phyloP scores from a whole-genome alignment of 768 basidiomycete genomes.

The Holtermannia corniformis region DNA sequence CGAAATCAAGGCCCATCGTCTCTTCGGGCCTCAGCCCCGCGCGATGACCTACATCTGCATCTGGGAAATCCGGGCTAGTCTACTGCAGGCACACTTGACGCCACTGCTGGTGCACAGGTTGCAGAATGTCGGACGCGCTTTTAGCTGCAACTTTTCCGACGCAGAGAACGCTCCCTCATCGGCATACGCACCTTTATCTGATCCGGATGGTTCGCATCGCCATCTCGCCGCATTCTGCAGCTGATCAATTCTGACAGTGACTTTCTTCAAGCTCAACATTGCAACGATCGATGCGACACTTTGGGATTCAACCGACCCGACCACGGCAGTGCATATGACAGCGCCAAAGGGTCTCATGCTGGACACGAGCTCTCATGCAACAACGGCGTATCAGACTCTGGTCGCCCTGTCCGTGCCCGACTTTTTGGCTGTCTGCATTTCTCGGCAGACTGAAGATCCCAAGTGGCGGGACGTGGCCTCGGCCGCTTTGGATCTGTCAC shows the following conservation, averaged over 20 bases:
- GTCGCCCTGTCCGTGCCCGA: conserved; percentile 54
- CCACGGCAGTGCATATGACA: conserved; percentile 42
- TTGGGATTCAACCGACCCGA: conserved; percentile 50
- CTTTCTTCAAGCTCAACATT: conserved; percentile 65
- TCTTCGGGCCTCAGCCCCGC: conserved; percentile 81
- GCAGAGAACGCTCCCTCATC: conserved; percentile 67
- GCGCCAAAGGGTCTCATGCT: conserved; percentile 52
- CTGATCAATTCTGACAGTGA: conserved; percentile 49
- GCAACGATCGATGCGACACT: conserved; percentile 52
- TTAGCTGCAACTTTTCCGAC: conserved; percentile 65
- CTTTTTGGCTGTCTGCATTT: conserved; percentile 48
- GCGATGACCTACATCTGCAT: conserved; percentile 81
- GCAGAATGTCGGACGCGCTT: conserved; percentile 50
- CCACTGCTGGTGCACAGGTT: conserved; percentile 50
- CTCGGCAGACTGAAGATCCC: conserved; percentile 10
- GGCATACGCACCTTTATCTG: conserved; percentile 47
- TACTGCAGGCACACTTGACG: conserved; percentile 52
- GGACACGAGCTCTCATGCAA: conserved; percentile 67
- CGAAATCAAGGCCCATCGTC: conserved; percentile 68
- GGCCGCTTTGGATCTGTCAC: conserved; percentile 48
- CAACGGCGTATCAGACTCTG: conserved; percentile 56
- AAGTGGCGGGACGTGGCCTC: conserved; percentile 62
- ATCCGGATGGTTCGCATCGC: conserved; percentile 63
- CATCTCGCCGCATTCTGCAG: background rate
- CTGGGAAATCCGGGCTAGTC: conserved; percentile 76